Conservation (phyloP, 306 rosid species). For the Leucaena leucocephala region DNA sequence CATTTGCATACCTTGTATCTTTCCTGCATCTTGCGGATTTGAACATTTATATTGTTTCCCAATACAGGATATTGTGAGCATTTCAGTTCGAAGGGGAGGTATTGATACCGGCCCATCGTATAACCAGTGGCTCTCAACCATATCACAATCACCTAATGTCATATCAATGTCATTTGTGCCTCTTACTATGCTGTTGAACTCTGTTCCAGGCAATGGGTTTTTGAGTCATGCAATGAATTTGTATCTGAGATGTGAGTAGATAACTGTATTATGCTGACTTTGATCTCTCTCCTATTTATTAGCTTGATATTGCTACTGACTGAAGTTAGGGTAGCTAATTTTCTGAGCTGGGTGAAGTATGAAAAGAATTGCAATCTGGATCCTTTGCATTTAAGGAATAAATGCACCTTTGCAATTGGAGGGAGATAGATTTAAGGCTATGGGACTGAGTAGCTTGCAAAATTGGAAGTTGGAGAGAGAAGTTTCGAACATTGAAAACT, state of each 20-base stretch:
- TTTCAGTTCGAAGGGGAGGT: slow-evolving; percentile 79
- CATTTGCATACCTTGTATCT: slow-evolving; percentile 11
- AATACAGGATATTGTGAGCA: slow-evolving; percentile 60
- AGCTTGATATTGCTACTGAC: neutral
- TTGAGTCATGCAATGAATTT: slow-evolving; percentile 82
- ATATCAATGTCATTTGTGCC: slow-evolving; percentile 88
- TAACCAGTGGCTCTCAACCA: slow-evolving; percentile 86
- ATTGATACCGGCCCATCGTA: slow-evolving; percentile 60
- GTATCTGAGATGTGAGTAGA: slow-evolving; percentile 86
- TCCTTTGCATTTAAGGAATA: neutral
- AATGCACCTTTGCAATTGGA: neutral
- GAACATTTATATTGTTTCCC: slow-evolving; percentile 17
- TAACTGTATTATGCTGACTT: slow-evolving; percentile 1
- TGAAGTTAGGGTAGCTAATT: neutral
- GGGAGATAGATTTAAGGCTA: neutral
- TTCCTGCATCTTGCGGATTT: slow-evolving; percentile 18
- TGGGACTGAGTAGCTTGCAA: neutral
- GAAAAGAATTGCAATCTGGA: neutral
- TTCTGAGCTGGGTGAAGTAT: neutral
- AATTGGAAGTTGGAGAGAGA: neutral
- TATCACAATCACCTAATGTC: slow-evolving; percentile 71
- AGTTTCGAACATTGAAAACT: neutral
- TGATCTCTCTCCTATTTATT: neutral
- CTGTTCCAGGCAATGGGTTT: slow-evolving; percentile 77
- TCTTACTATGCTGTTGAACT: slow-evolving; percentile 73